Evolutionary conservation across 768 basidiomycete species (phyloP).

Genomic region (Lenzites betulinus): DNA sequence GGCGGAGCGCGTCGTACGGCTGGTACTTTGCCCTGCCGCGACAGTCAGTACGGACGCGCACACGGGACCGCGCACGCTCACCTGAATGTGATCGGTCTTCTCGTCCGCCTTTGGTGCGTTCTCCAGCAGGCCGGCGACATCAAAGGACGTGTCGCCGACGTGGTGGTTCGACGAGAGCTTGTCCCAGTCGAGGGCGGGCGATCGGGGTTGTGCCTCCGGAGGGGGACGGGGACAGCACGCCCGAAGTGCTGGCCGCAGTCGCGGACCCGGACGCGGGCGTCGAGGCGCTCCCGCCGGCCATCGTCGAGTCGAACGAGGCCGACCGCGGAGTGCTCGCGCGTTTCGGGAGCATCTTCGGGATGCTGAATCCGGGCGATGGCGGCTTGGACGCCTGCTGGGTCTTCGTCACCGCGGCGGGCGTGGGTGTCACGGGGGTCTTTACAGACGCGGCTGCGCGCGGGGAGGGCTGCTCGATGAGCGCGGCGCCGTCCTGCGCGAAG

Average conservation of each 20-base stretch:
- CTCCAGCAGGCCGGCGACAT: too few relatives aligned
- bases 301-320: conserved; percentile 32
- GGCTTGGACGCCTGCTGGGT: conserved; percentile 30
- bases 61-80: too few relatives aligned
- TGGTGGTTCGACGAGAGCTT: conserved; percentile 88
- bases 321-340: conserved; percentile 34
- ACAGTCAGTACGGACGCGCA: too few relatives aligned
- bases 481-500: too few relatives aligned
- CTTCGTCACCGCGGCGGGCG: conserved; percentile 24
- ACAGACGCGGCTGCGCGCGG: conserved; percentile 7
- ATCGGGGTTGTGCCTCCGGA: conserved; percentile 23
- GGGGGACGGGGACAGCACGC: conserved; percentile 14
- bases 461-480: too few relatives aligned
- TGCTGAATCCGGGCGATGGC: too few relatives aligned
- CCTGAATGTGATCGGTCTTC: too few relatives aligned
- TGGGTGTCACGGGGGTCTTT: conserved; percentile 27
- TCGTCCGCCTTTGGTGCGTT: too few relatives aligned
- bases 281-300: neutral
- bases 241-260: conserved; percentile 22
- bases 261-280: conserved; percentile 6
- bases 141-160: conserved; percentile 86
- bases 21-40: too few relatives aligned
- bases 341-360: too few relatives aligned
- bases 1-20: too few relatives aligned
- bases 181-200: conserved; percentile 85